Base-by-base conservation (phyloP, 192 early-diverging fungal species). In the Globomyces pollinis-pini region DNA sequence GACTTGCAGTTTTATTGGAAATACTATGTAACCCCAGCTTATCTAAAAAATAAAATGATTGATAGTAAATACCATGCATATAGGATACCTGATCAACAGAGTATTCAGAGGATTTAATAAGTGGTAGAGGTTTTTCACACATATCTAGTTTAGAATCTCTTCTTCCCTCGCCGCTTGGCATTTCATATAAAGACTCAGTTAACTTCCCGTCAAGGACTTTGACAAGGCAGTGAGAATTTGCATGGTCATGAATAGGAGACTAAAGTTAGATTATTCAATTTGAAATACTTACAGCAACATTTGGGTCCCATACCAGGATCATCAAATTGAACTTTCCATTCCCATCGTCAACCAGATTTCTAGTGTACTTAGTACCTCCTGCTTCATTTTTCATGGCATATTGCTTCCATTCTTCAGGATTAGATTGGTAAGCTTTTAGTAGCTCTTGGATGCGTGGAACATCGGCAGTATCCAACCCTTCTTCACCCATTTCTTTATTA, bases 311-410 rank as follows among this genome's bases (percentile, higher is more conserved):
- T 28, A 86, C 86, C 6, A 96, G 67, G 33, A 96, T 80, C 66
- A 96, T 88, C 33, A 96, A 80, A 53, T 96, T 96, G 76, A 91
- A 96, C 60, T 85, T 84, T 58, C 90, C 92, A 62, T 91, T 91
- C 33, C 92, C 92, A 43, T 88, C 84, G 63, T 92, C 92, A 1
- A 95, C 84, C 11, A 91, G 73, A 62, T 90, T 92, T 38, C 90
- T 83, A 18, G 92, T 95, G 70, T 95, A 95, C 11, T 78, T 63
- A 34, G 75, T 74, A n/a, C n/a, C n/a, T n/a, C n/a, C n/a, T n/a
- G n/a, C n/a, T 2, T 71, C 73, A 52, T 91, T 87, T 74, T 87
- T 89, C 30, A 80, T 70, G 38, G 84, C 81, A 63, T 86, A 91
- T 60, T 86, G 75, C 12, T 58, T 45, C 91, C 91, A 93, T 60